Percentiles rank a stretch among this genome's conserved stretches.
phyloP scores from a whole-genome alignment of 768 basidiomycete genomes.

The Galerina marginata region DNA sequence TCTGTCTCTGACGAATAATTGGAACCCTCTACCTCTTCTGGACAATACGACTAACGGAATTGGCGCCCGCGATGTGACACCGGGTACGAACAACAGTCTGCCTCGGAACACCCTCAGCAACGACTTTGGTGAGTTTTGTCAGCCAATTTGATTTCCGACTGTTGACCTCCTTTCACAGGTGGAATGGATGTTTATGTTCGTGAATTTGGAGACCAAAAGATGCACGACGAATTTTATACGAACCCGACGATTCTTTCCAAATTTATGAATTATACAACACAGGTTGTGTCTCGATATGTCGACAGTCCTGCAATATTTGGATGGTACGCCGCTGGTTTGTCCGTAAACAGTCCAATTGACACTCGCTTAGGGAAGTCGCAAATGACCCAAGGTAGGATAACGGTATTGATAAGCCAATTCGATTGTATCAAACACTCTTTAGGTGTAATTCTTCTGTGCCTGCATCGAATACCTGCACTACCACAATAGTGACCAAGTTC shows the following conservation, averaged over 20 bases:
- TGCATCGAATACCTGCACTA: constrained; percentile 46
- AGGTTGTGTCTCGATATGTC: constrained; percentile 60
- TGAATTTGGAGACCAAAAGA: constrained; percentile 40
- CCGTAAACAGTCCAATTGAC: constrained; percentile 3
- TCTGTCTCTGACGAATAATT: constrained; percentile 66
- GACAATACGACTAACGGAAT: constrained; percentile 30
- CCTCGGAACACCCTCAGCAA: constrained; percentile 64
- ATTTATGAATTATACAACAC: constrained; percentile 63
- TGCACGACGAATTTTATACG: constrained; percentile 66
- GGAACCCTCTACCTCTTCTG: constrained; percentile 49
- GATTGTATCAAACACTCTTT: neutral
- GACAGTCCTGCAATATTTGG: constrained; percentile 57
- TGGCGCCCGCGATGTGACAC: constrained; percentile 34
- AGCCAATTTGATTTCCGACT: neutral
- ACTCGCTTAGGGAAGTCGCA: constrained; percentile 57
- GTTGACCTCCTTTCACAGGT: constrained; percentile 38
- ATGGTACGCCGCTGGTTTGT: constrained; percentile 40
- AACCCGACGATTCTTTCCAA: constrained; percentile 51
- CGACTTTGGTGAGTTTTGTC: constrained; percentile 54
- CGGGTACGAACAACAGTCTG: constrained; percentile 40
- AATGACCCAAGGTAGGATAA: constrained; percentile 62
- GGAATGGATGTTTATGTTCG: constrained; percentile 73
- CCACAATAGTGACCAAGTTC: constrained; percentile 63
- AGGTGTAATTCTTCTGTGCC: constrained; percentile 65
- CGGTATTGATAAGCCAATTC: too few species aligned